Percentiles rank a stretch among this genome's conserved stretches.
Conservation (phyloP, 257 asterid genomes). For the Perilla frutescens region DNA sequence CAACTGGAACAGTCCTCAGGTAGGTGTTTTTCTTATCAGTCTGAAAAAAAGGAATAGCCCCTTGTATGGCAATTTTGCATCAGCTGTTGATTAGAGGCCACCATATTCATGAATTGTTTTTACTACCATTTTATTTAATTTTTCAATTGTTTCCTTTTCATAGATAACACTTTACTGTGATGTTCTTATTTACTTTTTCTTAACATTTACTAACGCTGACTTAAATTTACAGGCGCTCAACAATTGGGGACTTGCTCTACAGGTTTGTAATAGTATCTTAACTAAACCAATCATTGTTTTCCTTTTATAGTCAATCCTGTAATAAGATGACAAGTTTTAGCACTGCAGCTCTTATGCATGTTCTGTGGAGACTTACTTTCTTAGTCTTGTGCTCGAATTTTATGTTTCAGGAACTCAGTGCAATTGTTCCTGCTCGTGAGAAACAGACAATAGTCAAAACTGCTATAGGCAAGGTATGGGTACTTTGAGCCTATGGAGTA, state of each 20-base stretch:
- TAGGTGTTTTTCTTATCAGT: constrained; percentile 40
- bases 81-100: constrained; percentile 16
- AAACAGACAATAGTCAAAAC: constrained; percentile 89
- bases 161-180: constrained; percentile 2
- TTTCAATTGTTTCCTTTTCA: constrained; percentile 6
- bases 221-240: constrained; percentile 79
- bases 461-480: constrained; percentile 88
- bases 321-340: constrained; percentile 25
- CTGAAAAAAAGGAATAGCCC: constrained; percentile 22
- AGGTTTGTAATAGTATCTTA: constrained; percentile 55
- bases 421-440: constrained; percentile 99
- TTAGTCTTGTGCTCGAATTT: constrained; percentile 34
- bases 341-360: constrained; percentile 20
- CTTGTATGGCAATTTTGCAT: constrained; percentile 17
- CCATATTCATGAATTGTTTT: neutral
- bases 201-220: constrained; percentile 40
- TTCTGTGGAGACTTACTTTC: constrained; percentile 21
- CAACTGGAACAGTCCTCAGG: constrained; percentile 99
- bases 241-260: constrained; percentile 99
- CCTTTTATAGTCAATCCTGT: constrained; percentile 24
- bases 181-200: constrained; percentile 19
- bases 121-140: neutral
- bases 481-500: constrained; percentile 2
- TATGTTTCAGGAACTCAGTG: constrained; percentile 88
- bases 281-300: constrained; percentile 7